Evolutionary conservation across 495 filamentous ascomycete genomes (phyloP).

Genomic region (Annulohypoxylon moriforme): DNA sequence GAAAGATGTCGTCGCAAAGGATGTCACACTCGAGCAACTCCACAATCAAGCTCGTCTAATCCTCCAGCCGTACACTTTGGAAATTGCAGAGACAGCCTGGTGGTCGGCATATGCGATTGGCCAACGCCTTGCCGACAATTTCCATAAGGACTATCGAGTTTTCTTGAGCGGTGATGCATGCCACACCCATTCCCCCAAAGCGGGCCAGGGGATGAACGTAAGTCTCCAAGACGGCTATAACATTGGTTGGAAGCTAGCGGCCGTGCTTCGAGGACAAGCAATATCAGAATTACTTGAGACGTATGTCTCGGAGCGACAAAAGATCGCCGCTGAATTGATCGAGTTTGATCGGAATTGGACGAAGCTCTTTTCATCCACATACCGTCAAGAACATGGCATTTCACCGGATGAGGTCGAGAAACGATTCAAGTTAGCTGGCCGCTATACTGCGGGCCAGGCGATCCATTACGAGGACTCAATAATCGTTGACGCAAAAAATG

Average conservation of each 20-base stretch:
- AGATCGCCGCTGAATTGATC: conserved; percentile 76
- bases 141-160: conserved; percentile 66
- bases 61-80: conserved; percentile 62
- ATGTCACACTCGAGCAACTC: conserved; percentile 67
- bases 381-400: conserved; percentile 49
- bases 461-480: conserved; percentile 65
- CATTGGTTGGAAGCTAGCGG: conserved; percentile 82
- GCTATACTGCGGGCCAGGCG: conserved; percentile 74
- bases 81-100: conserved; percentile 63
- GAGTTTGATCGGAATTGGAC: conserved; percentile 78
- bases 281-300: conserved; percentile 68
- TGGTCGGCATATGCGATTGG: conserved; percentile 74
- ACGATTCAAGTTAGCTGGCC: conserved; percentile 68
- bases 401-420: conserved; percentile 63
- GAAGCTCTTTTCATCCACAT: conserved; percentile 65
- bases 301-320: conserved; percentile 75
- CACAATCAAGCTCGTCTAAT: conserved; percentile 68
- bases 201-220: conserved; percentile 80
- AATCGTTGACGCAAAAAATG: conserved; percentile 53
- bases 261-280: conserved; percentile 69
- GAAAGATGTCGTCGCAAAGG: conserved; percentile 41
- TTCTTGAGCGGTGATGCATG: conserved; percentile 78
- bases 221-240: conserved; percentile 68
- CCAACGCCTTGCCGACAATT: conserved; percentile 68
- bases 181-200: conserved; percentile 79